Conservation (phyloP, 2,329 filamentous ascomycete species). For the Verticillium nubilum region DNA sequence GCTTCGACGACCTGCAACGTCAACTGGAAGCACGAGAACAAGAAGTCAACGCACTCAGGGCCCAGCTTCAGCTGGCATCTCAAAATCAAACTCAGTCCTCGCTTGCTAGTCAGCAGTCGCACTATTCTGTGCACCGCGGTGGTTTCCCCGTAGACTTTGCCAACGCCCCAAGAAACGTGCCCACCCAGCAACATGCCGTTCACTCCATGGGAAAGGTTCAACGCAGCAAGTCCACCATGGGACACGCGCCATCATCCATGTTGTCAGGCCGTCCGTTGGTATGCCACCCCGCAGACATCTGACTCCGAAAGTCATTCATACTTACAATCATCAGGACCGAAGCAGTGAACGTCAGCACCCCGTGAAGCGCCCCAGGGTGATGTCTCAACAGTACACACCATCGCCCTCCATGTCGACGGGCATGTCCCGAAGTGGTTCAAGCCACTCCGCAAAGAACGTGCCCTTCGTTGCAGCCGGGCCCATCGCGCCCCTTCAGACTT, state of each 20-base stretch:
- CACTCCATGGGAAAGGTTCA: constrained; percentile 4
- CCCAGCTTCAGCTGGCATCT: constrained; percentile 5
- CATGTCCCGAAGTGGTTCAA: constrained; percentile 32
- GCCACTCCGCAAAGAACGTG: constrained; percentile 31
- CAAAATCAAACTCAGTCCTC: neutral
- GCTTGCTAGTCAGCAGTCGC: constrained; percentile 3
- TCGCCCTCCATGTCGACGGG: constrained; percentile 9
- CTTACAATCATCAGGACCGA: constrained; percentile 15
- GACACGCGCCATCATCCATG: constrained; percentile 1
- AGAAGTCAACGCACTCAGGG: constrained; percentile 9
- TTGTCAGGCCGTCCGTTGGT: constrained; percentile 9
- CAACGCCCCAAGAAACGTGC: neutral
- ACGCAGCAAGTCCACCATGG: constrained; percentile 13
- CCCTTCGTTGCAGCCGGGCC: constrained; percentile 30
- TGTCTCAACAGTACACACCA: constrained; percentile 23
- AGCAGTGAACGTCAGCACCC: constrained; percentile 18
- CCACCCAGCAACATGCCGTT: constrained; percentile 5
- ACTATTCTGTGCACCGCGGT: constrained; percentile 4
- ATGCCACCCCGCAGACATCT: neutral
- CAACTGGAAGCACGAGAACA: constrained; percentile 10
- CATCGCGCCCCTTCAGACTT: constrained; percentile 24
- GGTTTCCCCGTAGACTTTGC: constrained; percentile 8
- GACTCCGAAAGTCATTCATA: neutral
- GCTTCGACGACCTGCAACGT: constrained; percentile 9
- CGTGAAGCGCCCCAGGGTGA: constrained; percentile 25